Conservation (phyloP, 306 rosid genomes). For the Calophaca sinica region DNA sequence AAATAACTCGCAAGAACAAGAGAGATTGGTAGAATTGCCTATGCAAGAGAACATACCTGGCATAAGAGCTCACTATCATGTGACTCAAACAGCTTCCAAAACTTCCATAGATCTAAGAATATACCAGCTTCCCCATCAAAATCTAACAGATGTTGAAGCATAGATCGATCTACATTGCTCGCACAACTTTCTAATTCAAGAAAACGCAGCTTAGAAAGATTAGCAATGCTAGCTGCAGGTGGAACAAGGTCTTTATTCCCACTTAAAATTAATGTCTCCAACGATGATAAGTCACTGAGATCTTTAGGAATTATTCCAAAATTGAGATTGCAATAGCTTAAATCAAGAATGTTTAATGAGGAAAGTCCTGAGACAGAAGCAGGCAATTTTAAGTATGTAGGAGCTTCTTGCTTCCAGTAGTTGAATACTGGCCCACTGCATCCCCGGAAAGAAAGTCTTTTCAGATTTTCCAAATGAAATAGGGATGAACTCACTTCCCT, state of each 20-base stretch:
- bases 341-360: neutral
- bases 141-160: neutral
- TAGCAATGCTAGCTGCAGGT: slow-evolving; percentile 28
- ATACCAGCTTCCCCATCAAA: slow-evolving; percentile 21
- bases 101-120: slow-evolving; percentile 26
- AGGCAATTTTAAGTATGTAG: neutral
- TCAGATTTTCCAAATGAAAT: slow-evolving; percentile 19
- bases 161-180: neutral
- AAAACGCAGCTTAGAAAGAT: slow-evolving; percentile 17
- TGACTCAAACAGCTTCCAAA: slow-evolving; percentile 31
- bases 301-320: neutral
- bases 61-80: slow-evolving; percentile 16
- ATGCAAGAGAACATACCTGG: neutral
- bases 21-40: neutral
- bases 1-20: neutral
- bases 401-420: neutral
- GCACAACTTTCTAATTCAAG: slow-evolving; percentile 28
- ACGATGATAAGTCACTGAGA: slow-evolving; percentile 31
- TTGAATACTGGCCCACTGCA: slow-evolving; percentile 12
- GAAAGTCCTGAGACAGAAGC: neutral
- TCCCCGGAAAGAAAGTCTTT: neutral
- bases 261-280: slow-evolving; percentile 14
- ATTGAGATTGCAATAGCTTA: slow-evolving; percentile 28
- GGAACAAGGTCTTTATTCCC: slow-evolving; percentile 14
- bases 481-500: slow-evolving; percentile 15